A percentile compares a stretch with the other conserved stretches of the same genome.
Conservation (phyloP, 73 alveolate species). For the Paramecium sexaurelia region DNA sequence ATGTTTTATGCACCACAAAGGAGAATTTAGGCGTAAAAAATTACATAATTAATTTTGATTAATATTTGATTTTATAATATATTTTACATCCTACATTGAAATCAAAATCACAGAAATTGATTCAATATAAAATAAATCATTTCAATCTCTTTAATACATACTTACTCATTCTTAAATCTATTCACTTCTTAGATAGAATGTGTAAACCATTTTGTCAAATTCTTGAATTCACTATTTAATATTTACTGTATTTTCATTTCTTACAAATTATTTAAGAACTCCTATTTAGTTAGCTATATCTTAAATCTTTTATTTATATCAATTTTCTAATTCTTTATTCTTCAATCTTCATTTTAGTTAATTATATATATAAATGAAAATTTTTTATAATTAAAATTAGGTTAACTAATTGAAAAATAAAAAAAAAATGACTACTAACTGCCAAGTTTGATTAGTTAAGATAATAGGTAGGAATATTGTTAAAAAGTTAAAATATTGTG, state of each 20-base stretch:
- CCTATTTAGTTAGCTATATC: not conserved
- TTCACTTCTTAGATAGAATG: slow-evolving; percentile 30
- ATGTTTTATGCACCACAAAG: slow-evolving; percentile 15
- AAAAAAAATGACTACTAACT: too few relatives aligned
- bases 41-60: slow-evolving; percentile 7
- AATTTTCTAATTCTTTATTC: too few relatives aligned
- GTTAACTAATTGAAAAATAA: too few relatives aligned
- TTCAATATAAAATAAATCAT: not conserved
- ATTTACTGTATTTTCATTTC: not conserved
- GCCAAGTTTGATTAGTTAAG: too few relatives aligned
- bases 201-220: not conserved
- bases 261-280: not conserved
- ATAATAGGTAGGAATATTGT: too few relatives aligned
- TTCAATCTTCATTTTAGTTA: too few relatives aligned
- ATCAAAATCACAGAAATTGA: too few relatives aligned
- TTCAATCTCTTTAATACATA: not conserved
- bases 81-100: too few relatives aligned
- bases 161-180: not conserved
- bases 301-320: not conserved
- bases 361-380: too few relatives aligned
- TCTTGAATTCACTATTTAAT: not conserved
- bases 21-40: not conserved
- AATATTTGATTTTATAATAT: not conserved
- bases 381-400: too few relatives aligned
- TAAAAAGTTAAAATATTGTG: too few relatives aligned